These are phyloP conservation scores for Aspergillus fischeri DNA, from an alignment of 2,329 filamentous ascomycete genomes.

Conservation along the genomic window DNA sequence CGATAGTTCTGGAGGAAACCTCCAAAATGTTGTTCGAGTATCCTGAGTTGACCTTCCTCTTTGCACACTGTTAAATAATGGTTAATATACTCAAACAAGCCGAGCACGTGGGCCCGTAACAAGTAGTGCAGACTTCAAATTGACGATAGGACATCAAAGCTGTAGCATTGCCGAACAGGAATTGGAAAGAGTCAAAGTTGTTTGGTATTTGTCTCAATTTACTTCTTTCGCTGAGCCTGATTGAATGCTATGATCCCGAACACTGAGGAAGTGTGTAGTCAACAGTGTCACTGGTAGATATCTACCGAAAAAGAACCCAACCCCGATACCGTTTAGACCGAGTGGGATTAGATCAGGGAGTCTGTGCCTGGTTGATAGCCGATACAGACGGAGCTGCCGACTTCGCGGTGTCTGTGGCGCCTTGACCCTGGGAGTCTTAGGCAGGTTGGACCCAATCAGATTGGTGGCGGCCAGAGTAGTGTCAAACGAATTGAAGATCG, in stretches of 20 bases:
- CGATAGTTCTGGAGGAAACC: not conserved
- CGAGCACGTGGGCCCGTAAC: constrained; percentile 3
- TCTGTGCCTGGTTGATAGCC: constrained; percentile 3
- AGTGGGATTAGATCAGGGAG: constrained; percentile 13
- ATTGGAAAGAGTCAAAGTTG: not conserved
- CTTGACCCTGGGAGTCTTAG: constrained; percentile 13
- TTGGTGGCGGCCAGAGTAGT: constrained; percentile 2
- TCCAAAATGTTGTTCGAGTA: not conserved
- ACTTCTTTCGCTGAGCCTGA: not conserved
- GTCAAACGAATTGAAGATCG: constrained; percentile 2
- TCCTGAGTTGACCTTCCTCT: not conserved
- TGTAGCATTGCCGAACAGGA: not conserved
- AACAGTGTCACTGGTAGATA: constrained; percentile 1
- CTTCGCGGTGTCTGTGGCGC: constrained; percentile 18
- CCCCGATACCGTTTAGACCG: constrained; percentile 21
- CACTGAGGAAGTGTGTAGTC: not conserved
- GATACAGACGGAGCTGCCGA: constrained; percentile 22
- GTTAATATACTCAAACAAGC: not conserved
- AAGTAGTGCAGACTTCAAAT: constrained; percentile 5
- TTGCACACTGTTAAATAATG: not conserved
- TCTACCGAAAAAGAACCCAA: constrained; percentile 7
- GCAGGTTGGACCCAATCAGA: constrained; percentile 18
- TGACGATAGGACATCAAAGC: not conserved
- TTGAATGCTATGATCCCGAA: not conserved
- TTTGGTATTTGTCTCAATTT: not conserved